Evolutionary conservation across 768 basidiomycete species (phyloP).

Genomic region (Trametes meyenii): DNA sequence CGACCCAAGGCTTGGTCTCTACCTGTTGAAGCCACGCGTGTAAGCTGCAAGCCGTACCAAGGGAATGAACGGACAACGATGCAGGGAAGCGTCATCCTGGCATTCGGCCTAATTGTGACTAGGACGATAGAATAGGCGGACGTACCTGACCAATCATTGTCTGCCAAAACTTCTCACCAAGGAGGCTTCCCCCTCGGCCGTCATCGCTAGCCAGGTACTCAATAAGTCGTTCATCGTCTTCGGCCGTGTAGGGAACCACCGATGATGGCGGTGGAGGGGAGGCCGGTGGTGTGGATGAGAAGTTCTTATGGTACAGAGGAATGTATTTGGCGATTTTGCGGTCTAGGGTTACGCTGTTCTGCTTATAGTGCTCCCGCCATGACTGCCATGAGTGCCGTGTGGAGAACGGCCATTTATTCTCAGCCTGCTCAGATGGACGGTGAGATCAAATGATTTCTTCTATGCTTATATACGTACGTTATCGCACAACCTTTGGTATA

Average conservation of each 20-base stretch:
- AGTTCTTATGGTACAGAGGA: background rate
- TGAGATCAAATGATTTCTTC: background rate
- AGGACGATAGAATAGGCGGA: no score
- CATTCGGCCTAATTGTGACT: no score
- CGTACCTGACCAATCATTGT: no score
- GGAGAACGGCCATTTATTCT: constrained; percentile 25
- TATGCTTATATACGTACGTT: constrained; percentile 23
- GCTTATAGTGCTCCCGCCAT: constrained; percentile 33
- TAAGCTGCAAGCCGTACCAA: background rate
- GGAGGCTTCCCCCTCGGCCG: no score
- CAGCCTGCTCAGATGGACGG: background rate
- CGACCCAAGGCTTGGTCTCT: constrained; percentile 69
- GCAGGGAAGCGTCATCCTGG: background rate
- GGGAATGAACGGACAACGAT: background rate
- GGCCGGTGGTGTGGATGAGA: no score
- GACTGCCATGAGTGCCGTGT: constrained; percentile 31
- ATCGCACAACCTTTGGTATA: constrained; percentile 27
- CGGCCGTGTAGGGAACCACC: no score
- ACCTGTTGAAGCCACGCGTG: background rate
- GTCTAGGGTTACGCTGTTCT: constrained; percentile 25
- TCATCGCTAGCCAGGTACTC: no score
- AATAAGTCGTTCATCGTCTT: no score
- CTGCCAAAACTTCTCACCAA: no score
- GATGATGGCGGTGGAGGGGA: no score
- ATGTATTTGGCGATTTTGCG: constrained; percentile 15